A percentile compares a stretch with the other conserved stretches of the same genome.
phyloP scores from a whole-genome alignment of 164 flowering plant genomes.

The Berberis thunbergii region DNA sequence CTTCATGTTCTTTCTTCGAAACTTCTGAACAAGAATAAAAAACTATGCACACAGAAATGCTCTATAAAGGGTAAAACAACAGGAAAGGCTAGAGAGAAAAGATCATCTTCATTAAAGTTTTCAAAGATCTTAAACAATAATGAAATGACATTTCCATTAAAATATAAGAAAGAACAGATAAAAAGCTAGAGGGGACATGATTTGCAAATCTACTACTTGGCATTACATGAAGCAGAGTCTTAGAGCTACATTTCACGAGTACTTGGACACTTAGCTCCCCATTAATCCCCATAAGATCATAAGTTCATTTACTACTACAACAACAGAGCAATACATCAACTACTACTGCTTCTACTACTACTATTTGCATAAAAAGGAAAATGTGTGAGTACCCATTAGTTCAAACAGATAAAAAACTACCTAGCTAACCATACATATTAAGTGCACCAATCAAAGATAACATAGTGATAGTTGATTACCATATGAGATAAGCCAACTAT shows the following conservation, averaged over 20 bases:
- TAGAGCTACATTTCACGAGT: conserved; percentile 5
- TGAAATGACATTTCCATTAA: conserved; percentile 3
- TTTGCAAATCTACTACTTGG: conserved; percentile 15
- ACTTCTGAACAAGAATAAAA: neutral
- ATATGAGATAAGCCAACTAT: no score
- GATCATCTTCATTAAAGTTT: no score
- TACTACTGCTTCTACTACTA: conserved; percentile 6
- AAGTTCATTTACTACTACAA: neutral
- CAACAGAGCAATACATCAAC: conserved; percentile 4
- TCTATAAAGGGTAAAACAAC: no score
- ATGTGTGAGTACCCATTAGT: conserved; percentile 3
- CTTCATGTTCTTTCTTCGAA: neutral
- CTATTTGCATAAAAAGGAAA: conserved; percentile 23
- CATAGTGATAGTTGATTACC: no score
- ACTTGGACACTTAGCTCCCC: conserved; percentile 8
- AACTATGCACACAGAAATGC: no score
- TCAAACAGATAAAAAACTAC: neutral
- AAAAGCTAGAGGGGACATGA: conserved; percentile 3
- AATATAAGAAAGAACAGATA: conserved; percentile 9
- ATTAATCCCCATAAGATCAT: neutral
- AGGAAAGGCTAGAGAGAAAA: no score
- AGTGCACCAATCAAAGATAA: no score
- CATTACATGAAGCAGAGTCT: conserved; percentile 3
- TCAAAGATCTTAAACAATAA: neutral
- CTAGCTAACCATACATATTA: no score